Base-by-base conservation (phyloP, 495 filamentous ascomycete genomes). In the Aspergillus avenaceus region DNA sequence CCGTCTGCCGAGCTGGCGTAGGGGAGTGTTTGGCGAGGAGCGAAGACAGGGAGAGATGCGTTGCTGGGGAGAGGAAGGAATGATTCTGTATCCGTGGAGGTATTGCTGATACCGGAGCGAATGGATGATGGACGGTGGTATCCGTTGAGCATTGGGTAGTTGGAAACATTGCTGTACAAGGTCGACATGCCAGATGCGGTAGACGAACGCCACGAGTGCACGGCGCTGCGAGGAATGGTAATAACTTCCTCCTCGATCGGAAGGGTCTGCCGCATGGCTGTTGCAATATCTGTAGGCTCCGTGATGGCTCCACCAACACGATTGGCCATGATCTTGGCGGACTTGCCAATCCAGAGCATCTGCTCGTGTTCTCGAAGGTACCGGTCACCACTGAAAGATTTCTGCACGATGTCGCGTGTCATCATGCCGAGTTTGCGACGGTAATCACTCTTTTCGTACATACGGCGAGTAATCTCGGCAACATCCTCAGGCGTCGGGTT, bases 281-380 rank as follows among this genome's bases (percentile, higher is more conserved):
- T 50, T 42, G 60, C 56, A 23, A 68, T 50, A 32, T 67, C 63
- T 0, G 54, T 40, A 0, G 61, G 64, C 36, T 69, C 69, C 28
- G 53, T 55, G 6, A 54, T 46, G 24, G 57, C 53, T 29, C 57
- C 68, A 9, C 55, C 59, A 7, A 53, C 50, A 12, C 66, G 62
- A 18, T 47, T 66, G 31, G 66, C 63, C 64, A 71, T 73, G 50
- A 66, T 58, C 41, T 72, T 72, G 21, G 57, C 56, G 7, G 65
- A 63, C 59, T 83, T 83, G 27, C 77, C 77, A 27, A 84, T 76
- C 82, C 82, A 85, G 18, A 83, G 75, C 82, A 84, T 84, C 60
- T 86, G 83, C 60, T 86, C 83, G 58, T 86, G 83, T 59, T 86
- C 83, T 22, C 83, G 74, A 12, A 86, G 73, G 52, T 85, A 86